phyloP scores from a whole-genome alignment of 2,329 filamentous ascomycete species.

The Colletotrichum caudatum region DNA sequence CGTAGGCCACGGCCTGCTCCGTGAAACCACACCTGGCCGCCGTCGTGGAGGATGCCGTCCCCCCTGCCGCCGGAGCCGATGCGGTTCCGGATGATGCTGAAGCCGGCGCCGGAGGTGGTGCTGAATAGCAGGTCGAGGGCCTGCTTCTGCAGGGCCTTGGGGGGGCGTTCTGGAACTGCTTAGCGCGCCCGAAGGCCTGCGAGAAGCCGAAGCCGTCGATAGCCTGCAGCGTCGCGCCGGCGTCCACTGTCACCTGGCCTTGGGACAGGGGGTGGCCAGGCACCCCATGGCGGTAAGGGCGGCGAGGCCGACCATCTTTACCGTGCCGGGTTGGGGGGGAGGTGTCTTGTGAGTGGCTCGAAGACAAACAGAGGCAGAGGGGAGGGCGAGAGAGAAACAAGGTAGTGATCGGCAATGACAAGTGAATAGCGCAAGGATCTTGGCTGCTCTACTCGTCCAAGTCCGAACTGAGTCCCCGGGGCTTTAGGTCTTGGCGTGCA shows the following conservation, averaged over 20 bases:
- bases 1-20: constrained; percentile 58
- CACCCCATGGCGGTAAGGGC: not conserved
- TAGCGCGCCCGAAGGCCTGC: constrained; percentile 60
- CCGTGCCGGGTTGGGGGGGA: too few species aligned
- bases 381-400: not conserved
- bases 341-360: not conserved
- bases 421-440: not conserved
- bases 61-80: constrained; percentile 55
- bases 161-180: constrained; percentile 53
- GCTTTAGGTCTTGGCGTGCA: not conserved
- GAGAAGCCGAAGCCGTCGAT: constrained; percentile 64
- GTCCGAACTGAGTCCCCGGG: not conserved
- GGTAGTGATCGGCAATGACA: not conserved
- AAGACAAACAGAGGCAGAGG: constrained; percentile 1
- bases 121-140: constrained; percentile 61
- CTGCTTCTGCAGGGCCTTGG: constrained; percentile 48
- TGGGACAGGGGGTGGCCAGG: constrained; percentile 40
- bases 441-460: not conserved
- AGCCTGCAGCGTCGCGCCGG: constrained; percentile 47
- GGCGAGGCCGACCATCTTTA: not conserved
- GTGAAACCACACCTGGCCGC: constrained; percentile 66
- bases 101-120: constrained; percentile 58
- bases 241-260: constrained; percentile 47
- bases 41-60: constrained; percentile 59
- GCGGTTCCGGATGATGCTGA: constrained; percentile 64